Conservation (phyloP, 2,329 filamentous ascomycete genomes). For the Talaromyces marneffei region DNA sequence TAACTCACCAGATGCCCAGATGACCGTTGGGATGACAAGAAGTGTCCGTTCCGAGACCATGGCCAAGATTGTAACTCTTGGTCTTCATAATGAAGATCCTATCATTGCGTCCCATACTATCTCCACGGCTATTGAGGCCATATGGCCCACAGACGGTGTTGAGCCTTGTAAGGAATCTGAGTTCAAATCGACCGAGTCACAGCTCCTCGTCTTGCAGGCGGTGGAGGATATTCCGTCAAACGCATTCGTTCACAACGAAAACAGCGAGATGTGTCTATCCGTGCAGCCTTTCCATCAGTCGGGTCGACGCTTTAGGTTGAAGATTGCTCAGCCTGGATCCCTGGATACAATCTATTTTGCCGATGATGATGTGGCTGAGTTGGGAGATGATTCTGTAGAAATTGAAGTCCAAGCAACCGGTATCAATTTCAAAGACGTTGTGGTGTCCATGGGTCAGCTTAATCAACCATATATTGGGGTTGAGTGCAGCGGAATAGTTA, state of each 20-base stretch:
- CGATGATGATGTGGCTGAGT: slow-evolving; percentile 16
- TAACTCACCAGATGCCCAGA: slow-evolving; percentile 22
- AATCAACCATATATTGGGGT: slow-evolving; percentile 21
- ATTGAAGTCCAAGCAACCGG: slow-evolving; percentile 11
- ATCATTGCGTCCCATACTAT: slow-evolving; percentile 8
- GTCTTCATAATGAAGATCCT: slow-evolving; percentile 18
- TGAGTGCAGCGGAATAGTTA: slow-evolving; percentile 38
- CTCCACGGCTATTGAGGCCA: slow-evolving; percentile 8
- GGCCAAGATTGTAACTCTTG: slow-evolving; percentile 22
- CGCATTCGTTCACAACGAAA: slow-evolving; percentile 23
- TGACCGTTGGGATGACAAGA: slow-evolving; percentile 24
- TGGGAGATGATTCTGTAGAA: slow-evolving; percentile 14
- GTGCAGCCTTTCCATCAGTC: slow-evolving; percentile 22
- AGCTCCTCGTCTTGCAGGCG: slow-evolving; percentile 20
- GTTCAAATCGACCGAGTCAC: slow-evolving; percentile 18
- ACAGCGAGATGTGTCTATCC: slow-evolving; percentile 17
- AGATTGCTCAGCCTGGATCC: slow-evolving; percentile 20
- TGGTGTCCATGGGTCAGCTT: slow-evolving; percentile 12
- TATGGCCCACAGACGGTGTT: slow-evolving; percentile 18
- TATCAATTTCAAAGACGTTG: slow-evolving; percentile 13
- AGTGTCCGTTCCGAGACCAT: slow-evolving; percentile 23
- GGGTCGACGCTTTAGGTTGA: slow-evolving; percentile 15
- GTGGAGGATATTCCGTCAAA: slow-evolving; percentile 19
- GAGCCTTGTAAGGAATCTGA: slow-evolving; percentile 19
- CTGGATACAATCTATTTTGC: slow-evolving; percentile 23